Evolutionary conservation across 2,329 filamentous ascomycete genomes (phyloP).

Genomic region (Coniochaeta sp.): DNA sequence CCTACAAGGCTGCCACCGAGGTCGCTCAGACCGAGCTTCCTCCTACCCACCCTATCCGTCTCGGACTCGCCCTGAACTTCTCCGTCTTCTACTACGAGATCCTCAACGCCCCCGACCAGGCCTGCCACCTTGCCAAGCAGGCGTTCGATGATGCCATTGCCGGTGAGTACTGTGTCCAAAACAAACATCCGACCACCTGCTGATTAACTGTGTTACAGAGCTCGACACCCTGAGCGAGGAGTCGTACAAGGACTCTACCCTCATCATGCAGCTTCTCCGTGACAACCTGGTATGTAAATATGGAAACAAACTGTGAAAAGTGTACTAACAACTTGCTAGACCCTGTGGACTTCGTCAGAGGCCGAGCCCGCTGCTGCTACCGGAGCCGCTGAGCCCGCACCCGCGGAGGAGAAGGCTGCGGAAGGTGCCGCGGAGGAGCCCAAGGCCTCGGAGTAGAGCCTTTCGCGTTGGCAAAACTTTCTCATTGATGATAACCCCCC

Average conservation of each 20-base stretch:
- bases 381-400: slow-evolving; percentile 39
- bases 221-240: slow-evolving; percentile 96
- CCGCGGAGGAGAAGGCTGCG: slow-evolving; percentile 51
- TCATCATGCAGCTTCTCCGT: slow-evolving; percentile 97
- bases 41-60: slow-evolving; percentile 87
- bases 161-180: slow-evolving; percentile 30
- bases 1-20: slow-evolving; percentile 91
- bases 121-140: slow-evolving; percentile 95
- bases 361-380: slow-evolving; percentile 69
- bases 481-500: slow-evolving; percentile 30
- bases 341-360: slow-evolving; percentile 98
- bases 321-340: slow-evolving; percentile 48
- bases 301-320: not conserved
- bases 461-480: slow-evolving; percentile 16
- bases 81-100: slow-evolving; percentile 99
- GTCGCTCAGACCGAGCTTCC: slow-evolving; percentile 84
- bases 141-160: slow-evolving; percentile 96
- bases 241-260: slow-evolving; percentile 98
- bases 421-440: slow-evolving; percentile 54
- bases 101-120: slow-evolving; percentile 95
- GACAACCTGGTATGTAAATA: slow-evolving; percentile 78
- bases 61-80: slow-evolving; percentile 90
- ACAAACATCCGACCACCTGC: not conserved
- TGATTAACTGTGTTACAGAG: slow-evolving; percentile 46
- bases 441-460: slow-evolving; percentile 43